These are phyloP conservation scores for Alternaria brassicae DNA, from an alignment of 2,329 filamentous ascomycete genomes.

Conservation along the genomic window DNA sequence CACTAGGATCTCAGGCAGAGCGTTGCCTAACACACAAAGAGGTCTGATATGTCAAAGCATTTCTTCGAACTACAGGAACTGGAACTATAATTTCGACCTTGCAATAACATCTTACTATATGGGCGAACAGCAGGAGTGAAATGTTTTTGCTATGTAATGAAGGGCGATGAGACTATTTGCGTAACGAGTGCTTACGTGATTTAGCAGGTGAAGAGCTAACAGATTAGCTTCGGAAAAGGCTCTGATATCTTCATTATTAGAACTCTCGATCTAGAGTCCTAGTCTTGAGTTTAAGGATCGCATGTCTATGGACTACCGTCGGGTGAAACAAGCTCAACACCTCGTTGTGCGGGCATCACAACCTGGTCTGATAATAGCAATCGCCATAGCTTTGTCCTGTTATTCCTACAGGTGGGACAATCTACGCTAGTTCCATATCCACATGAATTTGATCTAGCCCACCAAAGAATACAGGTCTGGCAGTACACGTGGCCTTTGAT, in stretches of 20 bases:
- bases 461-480: neutral
- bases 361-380: neutral
- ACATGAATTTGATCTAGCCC: neutral
- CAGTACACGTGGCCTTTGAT: conserved; percentile 7
- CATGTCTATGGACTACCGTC: neutral
- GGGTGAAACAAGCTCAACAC: neutral
- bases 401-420: conserved; percentile 2
- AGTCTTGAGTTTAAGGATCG: neutral
- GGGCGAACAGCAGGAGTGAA: neutral
- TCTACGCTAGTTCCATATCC: neutral
- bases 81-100: neutral
- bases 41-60: neutral
- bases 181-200: neutral
- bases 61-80: neutral
- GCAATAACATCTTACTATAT: neutral
- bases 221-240: neutral
- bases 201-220: neutral
- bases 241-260: neutral
- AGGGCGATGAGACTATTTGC: neutral
- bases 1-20: neutral
- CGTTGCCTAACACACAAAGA: neutral
- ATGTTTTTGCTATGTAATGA: neutral
- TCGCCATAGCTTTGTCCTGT: neutral
- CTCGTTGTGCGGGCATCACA: neutral
- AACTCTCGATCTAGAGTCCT: neutral